Evolutionary conservation across 192 early-diverging fungal species (phyloP).

Genomic region (Rhizoclosmatium globosum): DNA sequence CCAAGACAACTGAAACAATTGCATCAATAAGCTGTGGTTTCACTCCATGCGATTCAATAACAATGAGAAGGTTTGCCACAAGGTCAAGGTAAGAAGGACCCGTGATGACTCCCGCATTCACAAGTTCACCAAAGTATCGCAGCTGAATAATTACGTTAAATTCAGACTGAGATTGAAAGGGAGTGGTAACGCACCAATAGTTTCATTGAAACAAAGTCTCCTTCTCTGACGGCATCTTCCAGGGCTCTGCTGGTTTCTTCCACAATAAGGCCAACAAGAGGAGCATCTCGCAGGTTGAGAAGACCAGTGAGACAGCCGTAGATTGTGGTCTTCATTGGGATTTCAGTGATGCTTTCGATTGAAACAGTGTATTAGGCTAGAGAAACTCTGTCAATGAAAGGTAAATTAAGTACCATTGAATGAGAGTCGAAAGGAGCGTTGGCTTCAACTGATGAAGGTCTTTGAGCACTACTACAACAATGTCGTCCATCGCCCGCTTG

Average conservation of each 20-base stretch:
- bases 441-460: not conserved
- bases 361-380: not conserved
- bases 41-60: constrained; percentile 51
- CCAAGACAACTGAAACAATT: constrained; percentile 77
- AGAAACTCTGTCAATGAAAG: not conserved
- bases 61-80: constrained; percentile 69
- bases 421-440: not conserved
- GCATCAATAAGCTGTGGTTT: constrained; percentile 66
- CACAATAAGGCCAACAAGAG: constrained; percentile 73
- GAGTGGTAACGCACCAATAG: too few relatives aligned
- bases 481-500: constrained; percentile 13
- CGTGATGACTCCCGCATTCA: constrained; percentile 78
- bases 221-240: constrained; percentile 59
- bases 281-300: constrained; percentile 77
- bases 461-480: constrained; percentile 16
- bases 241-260: constrained; percentile 61
- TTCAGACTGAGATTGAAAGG: too few relatives aligned
- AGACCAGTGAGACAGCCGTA: constrained; percentile 87
- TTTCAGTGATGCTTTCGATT: constrained; percentile 74
- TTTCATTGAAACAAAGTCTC: too few relatives aligned
- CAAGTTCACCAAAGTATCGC: constrained; percentile 83
- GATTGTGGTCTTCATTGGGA: constrained; percentile 76
- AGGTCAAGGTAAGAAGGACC: constrained; percentile 70
- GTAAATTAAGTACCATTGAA: constrained; percentile 1
- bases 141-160: too few relatives aligned